These are phyloP conservation scores for Chara braunii DNA, from an alignment of 139 green algal genomes.

Conservation along the genomic window DNA sequence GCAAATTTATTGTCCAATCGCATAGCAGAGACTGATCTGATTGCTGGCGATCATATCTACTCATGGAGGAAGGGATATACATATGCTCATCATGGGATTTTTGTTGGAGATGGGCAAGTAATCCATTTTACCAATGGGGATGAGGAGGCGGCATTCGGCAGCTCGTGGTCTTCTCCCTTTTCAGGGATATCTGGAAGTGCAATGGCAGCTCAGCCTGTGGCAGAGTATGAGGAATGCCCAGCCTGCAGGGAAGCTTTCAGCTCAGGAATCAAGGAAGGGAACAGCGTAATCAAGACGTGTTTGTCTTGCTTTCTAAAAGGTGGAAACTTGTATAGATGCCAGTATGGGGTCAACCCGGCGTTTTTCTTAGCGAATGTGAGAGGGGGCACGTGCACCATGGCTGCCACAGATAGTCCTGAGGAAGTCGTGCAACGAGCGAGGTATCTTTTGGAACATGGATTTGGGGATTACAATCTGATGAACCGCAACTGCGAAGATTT, in stretches of 20 bases:
- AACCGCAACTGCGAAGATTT: conserved; percentile 39
- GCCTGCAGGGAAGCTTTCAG: no score
- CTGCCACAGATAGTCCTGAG: conserved; percentile 8
- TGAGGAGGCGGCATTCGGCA: no score
- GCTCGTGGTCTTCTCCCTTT: no score
- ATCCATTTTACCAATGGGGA: conserved; percentile 22
- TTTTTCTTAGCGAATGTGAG: conserved; percentile 14
- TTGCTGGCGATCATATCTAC: conserved; percentile 3
- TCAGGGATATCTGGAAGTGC: no score
- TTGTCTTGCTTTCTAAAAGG: conserved; percentile 17
- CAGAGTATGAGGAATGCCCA: no score
- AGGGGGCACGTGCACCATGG: conserved; percentile 30
- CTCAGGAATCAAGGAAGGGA: no score
- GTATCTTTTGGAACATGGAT: conserved; percentile 12
- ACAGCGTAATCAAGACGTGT: conserved; percentile 20
- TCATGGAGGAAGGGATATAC: background rate
- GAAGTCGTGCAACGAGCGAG: conserved; percentile 3
- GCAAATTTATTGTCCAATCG: no score
- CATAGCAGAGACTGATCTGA: background rate
- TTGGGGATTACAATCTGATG: conserved; percentile 30
- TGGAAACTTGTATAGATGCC: conserved; percentile 14
- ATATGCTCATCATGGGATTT: conserved; percentile 17
- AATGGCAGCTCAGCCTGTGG: no score
- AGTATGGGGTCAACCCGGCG: conserved; percentile 6
- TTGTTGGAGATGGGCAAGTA: conserved; percentile 19